A percentile compares a stretch with the other conserved stretches of the same genome.
These are phyloP conservation scores for Fragilariopsis cylindrus DNA, from an alignment of 108 stramenopile species.

Conservation along the genomic window DNA sequence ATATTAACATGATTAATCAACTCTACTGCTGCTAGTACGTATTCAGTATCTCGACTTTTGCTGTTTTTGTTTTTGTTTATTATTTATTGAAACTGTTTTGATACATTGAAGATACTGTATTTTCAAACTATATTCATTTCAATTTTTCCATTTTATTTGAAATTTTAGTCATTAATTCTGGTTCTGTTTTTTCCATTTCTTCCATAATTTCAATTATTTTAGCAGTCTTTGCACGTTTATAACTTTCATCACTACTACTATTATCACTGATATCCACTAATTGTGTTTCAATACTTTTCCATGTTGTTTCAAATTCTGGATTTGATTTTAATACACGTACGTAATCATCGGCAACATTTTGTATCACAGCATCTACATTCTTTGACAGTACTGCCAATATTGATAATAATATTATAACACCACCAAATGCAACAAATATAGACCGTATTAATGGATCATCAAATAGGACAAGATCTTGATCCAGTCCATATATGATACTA, in stretches of 20 bases:
- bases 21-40: too few species aligned
- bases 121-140: too few species aligned
- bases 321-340: conserved; percentile 13
- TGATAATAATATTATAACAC: conserved; percentile 9
- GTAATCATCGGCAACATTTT: conserved; percentile 28
- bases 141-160: conserved; percentile 9
- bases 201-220: conserved; percentile 29
- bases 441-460: conserved; percentile 4
- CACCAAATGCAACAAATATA: conserved; percentile 16
- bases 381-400: not conserved
- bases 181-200: conserved; percentile 20
- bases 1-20: too few species aligned
- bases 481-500: too few species aligned
- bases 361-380: conserved; percentile 25
- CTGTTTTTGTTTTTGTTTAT: too few species aligned
- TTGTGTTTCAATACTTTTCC: conserved; percentile 6
- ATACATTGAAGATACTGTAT: too few species aligned
- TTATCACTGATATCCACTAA: not conserved
- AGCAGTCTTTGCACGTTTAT: not conserved
- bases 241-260: not conserved
- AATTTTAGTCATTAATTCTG: conserved; percentile 24
- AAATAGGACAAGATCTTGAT: not conserved
- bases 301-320: conserved; percentile 6
- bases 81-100: too few species aligned
- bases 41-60: too few species aligned